Evolutionary conservation across 2,329 filamentous ascomycete genomes (phyloP).

Genomic region (Trichoderma cornu-damae): DNA sequence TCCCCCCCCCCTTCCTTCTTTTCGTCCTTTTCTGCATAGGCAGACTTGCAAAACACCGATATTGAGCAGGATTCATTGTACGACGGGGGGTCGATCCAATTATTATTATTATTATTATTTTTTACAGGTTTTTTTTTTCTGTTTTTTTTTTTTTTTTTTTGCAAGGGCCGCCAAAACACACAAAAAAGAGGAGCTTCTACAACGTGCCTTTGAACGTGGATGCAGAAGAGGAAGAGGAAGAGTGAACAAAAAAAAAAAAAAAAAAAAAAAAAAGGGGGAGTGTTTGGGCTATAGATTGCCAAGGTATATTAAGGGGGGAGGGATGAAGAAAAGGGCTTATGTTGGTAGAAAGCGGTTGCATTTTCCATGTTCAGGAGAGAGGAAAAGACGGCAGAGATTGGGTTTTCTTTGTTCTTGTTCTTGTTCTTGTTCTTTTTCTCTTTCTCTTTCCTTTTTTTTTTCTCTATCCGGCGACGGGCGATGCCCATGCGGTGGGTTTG

Average conservation of each 20-base stretch:
- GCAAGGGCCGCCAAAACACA: not conserved
- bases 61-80: constrained; percentile 20
- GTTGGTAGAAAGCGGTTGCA: constrained; percentile 1
- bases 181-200: not conserved
- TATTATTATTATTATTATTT: constrained; percentile 19
- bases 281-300: not conserved
- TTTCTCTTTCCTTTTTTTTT: too few species aligned
- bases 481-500: not conserved
- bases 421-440: not conserved
- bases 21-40: constrained; percentile 11
- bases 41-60: constrained; percentile 17
- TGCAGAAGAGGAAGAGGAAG: not conserved
- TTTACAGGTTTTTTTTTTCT: constrained; percentile 13
- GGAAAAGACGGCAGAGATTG: not conserved
- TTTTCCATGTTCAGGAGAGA: not conserved
- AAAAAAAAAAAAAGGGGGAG: not conserved
- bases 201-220: constrained; percentile 18
- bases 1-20: not conserved
- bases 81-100: constrained; percentile 18
- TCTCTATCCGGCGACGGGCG: not conserved
- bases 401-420: not conserved
- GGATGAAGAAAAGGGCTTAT: constrained; percentile 2
- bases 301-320: not conserved
- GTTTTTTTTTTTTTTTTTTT: constrained; percentile 5
- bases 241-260: not conserved